Percentiles rank a stretch among this genome's conserved stretches.
Conservation (phyloP, 2,329 filamentous ascomycete genomes). For the Aspergillus alliaceus region DNA sequence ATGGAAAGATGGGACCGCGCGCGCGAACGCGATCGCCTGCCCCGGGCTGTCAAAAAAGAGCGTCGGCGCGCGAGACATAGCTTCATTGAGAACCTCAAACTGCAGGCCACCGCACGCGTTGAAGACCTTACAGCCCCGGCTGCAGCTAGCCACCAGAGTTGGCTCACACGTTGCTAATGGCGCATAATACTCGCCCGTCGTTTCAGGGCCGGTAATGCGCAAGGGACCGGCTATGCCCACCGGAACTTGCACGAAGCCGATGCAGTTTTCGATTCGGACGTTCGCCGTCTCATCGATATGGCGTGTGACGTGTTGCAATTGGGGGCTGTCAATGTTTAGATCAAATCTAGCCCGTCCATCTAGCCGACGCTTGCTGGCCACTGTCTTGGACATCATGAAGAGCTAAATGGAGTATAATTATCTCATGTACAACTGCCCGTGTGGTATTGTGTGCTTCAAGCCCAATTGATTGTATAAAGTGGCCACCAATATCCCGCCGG, state of each 20-base stretch:
- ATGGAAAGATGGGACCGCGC: background rate
- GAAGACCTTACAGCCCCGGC: conserved; percentile 29
- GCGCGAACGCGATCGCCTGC: conserved; percentile 20
- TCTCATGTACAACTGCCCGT: background rate
- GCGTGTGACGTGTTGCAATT: conserved; percentile 1
- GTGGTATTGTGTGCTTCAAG: background rate
- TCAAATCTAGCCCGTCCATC: background rate
- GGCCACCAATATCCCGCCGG: background rate
- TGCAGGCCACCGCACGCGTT: conserved; percentile 17
- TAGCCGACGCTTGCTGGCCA: background rate
- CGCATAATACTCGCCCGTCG: conserved; percentile 11
- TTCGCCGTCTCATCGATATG: background rate
- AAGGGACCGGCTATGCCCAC: conserved; percentile 9
- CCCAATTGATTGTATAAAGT: background rate
- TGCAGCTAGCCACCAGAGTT: conserved; percentile 29
- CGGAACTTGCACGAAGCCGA: conserved; percentile 7
- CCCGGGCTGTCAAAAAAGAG: conserved; percentile 22
- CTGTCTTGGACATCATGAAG: background rate
- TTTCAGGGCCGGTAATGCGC: background rate
- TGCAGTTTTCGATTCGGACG: conserved; percentile 8
- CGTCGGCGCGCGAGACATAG: conserved; percentile 24
- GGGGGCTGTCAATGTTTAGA: background rate
- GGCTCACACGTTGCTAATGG: conserved; percentile 32
- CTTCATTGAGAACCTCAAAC: conserved; percentile 19
- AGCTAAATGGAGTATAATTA: background rate